Evolutionary conservation across 78 protist genomes (phyloP), one percentile per base, ranked within the genome.

Genomic region (Speleostelium caveatum): DNA sequence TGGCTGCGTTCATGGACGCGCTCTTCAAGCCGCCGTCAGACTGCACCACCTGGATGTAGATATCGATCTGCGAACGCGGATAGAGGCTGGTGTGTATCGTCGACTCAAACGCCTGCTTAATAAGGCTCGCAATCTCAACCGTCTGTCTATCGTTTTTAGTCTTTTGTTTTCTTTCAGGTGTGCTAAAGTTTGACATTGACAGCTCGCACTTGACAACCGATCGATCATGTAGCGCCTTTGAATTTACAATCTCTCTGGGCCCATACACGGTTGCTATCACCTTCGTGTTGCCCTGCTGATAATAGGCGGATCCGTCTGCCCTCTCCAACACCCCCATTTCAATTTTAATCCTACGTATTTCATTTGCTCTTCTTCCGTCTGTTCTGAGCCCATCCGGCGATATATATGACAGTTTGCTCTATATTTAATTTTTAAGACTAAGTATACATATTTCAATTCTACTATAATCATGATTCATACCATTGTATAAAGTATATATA

Each of bases 181-280:
- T 59, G 38, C 94, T 79, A 78, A 97, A 97, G 5, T 97, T 42
- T 0, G 97, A 95, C 67, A 72, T 38, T 42, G 72, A 22, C 33
- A 49, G 96, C 45, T 95, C 97, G 78, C 96, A 94, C 2, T 39
- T 73, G 3, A 97, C 85, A 3, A 61, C 21, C 0, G 97, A 96
- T 1, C 95, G 65, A 56, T 96, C 97, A 33, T 74, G 93, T 26
- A 68, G 39, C 26, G 41, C 22, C n/a, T 55, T 19, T 4, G 53
- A 39, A 42, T 60, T 63, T 14, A 74, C 68, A 28, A 55, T 65
- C 41, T 96, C 98, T 5, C 93, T 61, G 3, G 99, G 99, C 0
- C 99, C 99, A 63, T 94, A 87, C 2, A 98, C 98, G 0, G 97
- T 83, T 2, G 94, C 99, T 26, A 94, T 96, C 3, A 96, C 95